Percentiles rank a stretch among this genome's conserved stretches.
These are phyloP conservation scores for Didymella lethalis DNA, from an alignment of 2,329 filamentous ascomycete species.

Conservation along the genomic window DNA sequence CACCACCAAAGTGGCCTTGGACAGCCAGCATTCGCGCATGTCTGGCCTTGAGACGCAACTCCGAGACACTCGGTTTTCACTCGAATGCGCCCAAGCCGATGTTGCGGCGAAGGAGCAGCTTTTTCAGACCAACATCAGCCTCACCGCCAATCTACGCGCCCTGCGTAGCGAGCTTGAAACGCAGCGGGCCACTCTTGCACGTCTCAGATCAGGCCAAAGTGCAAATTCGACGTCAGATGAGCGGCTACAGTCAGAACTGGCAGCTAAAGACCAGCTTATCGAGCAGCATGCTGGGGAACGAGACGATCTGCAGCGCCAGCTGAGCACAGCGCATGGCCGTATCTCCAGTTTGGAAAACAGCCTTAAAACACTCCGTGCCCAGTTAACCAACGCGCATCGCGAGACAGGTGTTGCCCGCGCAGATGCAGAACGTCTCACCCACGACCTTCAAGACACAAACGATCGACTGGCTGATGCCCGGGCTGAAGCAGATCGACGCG, in stretches of 20 bases:
- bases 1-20: neutral
- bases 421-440: constrained; percentile 38
- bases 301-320: constrained; percentile 35
- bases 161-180: constrained; percentile 33
- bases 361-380: constrained; percentile 41
- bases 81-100: constrained; percentile 39
- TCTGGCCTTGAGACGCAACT: constrained; percentile 36
- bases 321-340: constrained; percentile 39
- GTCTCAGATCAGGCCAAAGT: constrained; percentile 16
- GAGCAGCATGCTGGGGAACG: constrained; percentile 35
- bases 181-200: constrained; percentile 6
- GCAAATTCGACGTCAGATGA: neutral
- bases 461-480: constrained; percentile 39
- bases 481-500: constrained; percentile 38
- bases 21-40: constrained; percentile 8
- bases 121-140: constrained; percentile 34
- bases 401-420: constrained; percentile 35
- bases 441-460: constrained; percentile 36
- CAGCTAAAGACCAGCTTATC: constrained; percentile 38
- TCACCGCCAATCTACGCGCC: constrained; percentile 33
- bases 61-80: constrained; percentile 34
- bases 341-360: constrained; percentile 42
- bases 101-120: constrained; percentile 38
- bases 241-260: constrained; percentile 35
- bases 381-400: constrained; percentile 44